Base-by-base conservation (phyloP, 2,329 filamentous ascomycete genomes). In the Aspergillus sp. region DNA sequence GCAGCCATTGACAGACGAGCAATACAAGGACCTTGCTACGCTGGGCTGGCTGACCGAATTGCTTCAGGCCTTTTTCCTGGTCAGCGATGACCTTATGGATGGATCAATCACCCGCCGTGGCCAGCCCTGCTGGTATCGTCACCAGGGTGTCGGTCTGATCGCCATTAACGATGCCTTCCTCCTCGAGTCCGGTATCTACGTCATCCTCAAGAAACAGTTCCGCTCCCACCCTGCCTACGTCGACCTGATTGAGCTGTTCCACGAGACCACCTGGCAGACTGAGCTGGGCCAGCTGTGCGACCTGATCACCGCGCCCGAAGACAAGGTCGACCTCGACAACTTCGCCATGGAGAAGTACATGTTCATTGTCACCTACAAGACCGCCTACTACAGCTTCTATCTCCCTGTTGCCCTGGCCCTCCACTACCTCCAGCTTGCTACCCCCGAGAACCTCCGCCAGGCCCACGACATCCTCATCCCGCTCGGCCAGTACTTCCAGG, bases 331-430 rank as follows among this genome's bases (percentile, higher is more conserved):
- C 79, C 87, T 99, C 63, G 83, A 90, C 83, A 96, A 96, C 82
- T 99, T 99, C 84, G 92, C 87, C 76, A 83, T 97, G 77, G 85
- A 93, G 62, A 99, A 73, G 84, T 96, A 96, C 83, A 87, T 83
- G 69, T 99, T 98, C 84, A 99, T 99, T 72, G 95, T 99, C 80
- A 90, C 96, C 79, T 98, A 96, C 87, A 99, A 99, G 87, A 99
- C 95, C 23, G 93, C 95, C 52, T 99, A 96, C 83, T 99, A 99
- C 84, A 96, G 90, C 72, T 99, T 99, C 84, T 98, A 98, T 81
- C 89, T 99, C 14, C 95, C 95, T 58, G 92, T 99, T 56, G 93
- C 92, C 9, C 85, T 99, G 45, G 91, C 95, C 5, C 83, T 99
- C 68, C 83, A 93, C 81, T 89, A 92, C 78, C 86, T 93, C 66